These are phyloP conservation scores for Nymphaea colorata DNA, from an alignment of 164 flowering plant species.

Conservation along the genomic window DNA sequence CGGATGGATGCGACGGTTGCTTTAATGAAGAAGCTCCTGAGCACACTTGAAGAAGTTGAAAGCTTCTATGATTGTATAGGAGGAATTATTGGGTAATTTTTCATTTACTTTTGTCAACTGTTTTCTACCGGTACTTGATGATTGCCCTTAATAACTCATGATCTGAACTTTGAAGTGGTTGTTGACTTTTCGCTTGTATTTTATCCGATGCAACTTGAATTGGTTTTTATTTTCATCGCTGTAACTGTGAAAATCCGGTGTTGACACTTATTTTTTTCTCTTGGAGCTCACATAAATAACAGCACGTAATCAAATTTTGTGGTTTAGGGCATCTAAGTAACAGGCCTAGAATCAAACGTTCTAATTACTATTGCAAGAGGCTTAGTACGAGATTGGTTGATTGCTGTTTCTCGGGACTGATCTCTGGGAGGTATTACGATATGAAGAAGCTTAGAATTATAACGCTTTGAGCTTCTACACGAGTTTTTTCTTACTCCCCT, in stretches of 20 bases:
- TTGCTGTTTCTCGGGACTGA: no score
- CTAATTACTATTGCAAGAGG: no score
- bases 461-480: no score
- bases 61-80: slow-evolving; percentile 88
- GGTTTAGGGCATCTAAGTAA: no score
- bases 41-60: slow-evolving; percentile 49
- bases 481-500: no score
- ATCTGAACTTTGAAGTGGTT: not conserved
- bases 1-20: slow-evolving; percentile 13
- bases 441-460: no score
- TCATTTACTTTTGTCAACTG: not conserved
- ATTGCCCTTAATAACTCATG: not conserved
- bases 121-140: not conserved
- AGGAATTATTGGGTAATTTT: slow-evolving; percentile 77
- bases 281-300: no score
- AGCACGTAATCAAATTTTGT: no score
- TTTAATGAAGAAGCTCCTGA: slow-evolving; percentile 43
- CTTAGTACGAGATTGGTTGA: no score
- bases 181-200: not conserved
- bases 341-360: no score
- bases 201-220: not conserved
- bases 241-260: not conserved
- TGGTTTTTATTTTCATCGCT: not conserved
- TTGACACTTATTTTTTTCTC: not conserved
- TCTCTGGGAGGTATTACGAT: no score